Conservation (phyloP, 1,139 yeast genomes). For the Spencermartinsiella ligniputridi region DNA sequence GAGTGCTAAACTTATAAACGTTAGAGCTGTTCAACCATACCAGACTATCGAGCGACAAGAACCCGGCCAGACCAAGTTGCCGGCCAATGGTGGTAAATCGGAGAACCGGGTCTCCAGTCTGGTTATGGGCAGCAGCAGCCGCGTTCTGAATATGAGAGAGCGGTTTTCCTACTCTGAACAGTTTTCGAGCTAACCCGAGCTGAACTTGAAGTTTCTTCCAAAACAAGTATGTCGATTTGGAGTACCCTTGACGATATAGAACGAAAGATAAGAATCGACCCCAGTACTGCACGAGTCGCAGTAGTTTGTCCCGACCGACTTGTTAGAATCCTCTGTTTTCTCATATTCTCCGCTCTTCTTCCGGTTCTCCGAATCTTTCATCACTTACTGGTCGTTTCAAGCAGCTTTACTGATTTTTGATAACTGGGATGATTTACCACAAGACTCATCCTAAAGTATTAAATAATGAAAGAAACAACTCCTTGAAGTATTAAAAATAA, state of each 20-base stretch:
- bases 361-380: too few species aligned
- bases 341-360: too few species aligned
- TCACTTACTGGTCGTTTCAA: constrained; percentile 23
- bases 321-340: constrained; percentile 3
- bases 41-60: constrained; percentile 69
- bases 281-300: constrained; percentile 78
- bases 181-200: constrained; percentile 71
- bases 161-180: constrained; percentile 82
- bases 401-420: constrained; percentile 48
- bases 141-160: constrained; percentile 69
- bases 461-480: neutral
- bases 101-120: constrained; percentile 61
- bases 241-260: constrained; percentile 56
- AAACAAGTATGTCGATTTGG: constrained; percentile 46
- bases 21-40: constrained; percentile 55
- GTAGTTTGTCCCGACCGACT: constrained; percentile 69
- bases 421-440: constrained; percentile 59
- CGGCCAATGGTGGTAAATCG: constrained; percentile 57
- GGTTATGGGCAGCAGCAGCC: constrained; percentile 63
- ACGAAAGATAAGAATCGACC: constrained; percentile 67
- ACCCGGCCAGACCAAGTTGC: constrained; percentile 71
- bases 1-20: constrained; percentile 31
- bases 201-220: constrained; percentile 53
- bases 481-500: too few species aligned
- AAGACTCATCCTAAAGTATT: constrained; percentile 13